Evolutionary conservation across 805 yeast species (phyloP), one percentile per base, ranked within the genome.

Genomic region (Kuraishia borneana): DNA sequence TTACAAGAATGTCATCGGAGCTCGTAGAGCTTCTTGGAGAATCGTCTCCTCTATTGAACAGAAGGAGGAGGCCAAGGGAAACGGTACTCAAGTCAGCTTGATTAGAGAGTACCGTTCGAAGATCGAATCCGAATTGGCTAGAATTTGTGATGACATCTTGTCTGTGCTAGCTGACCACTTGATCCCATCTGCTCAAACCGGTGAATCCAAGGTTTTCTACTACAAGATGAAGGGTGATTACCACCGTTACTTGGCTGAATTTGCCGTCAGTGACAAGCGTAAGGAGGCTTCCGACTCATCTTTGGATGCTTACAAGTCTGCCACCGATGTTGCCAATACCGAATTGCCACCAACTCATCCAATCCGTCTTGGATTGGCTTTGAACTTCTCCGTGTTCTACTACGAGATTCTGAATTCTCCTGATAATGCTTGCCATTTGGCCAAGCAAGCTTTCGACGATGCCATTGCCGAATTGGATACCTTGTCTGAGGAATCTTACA

Each of bases 221-320:
- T 87, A 84, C 70, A 89, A 89, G 76, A 89, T 89, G 97, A 89
- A 89, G 71, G 98, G 97, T 73, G 98, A 89, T 64, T 89, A 89
- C 73, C 95, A 88, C 72, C 95, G 98, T 72, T 89, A 89, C 65
- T 74, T 89, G 66, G 96, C 96, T 43, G 98, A 89, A 70, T 92
- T 89, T 56, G 89, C 96, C 42, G 72, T 77, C 51, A 76, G 83
- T 45, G 96, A 87, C 48, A 82, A 80, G 65, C 83, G 96, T 60
- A 84, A 87, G 60, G 85, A 73, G 46, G 94, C 95, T 44, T 92
- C 97, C 34, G 87, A 83, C 52, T 72, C 80, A 46, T 89, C 97
- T 26, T 75, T 87, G 56, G 95, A 85, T 63, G 89, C 96, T 42
- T 89, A 89, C 73, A 83, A 83, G 65, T 60, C 94, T 47, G 98